Evolutionary conservation across 208 protist genomes (phyloP), one percentile per base, ranked within the genome.

Genomic region (Trypanosoma brucei): DNA sequence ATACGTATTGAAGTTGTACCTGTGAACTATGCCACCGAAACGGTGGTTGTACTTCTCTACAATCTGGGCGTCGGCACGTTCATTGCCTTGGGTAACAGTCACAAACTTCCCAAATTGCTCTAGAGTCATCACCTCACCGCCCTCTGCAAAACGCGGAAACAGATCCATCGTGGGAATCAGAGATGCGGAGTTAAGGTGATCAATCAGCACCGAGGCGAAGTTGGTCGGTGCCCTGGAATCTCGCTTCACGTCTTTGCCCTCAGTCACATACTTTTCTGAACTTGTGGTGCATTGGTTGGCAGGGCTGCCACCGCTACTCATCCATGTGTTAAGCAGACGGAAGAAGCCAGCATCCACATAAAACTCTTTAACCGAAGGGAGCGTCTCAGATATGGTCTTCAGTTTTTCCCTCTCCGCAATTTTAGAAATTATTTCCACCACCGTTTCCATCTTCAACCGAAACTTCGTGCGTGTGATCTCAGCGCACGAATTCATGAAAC

Each of bases 1-100:
- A 75, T 92, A 91, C 48, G 78, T 83, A 58, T 70, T 78, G 62
- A 95, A 95, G 77, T 94, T 94, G 72, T 89, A 94, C 55, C 81
- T 81, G 70, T 92, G 84, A 72, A 94, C 73, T 39, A 73, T 75
- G 38, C 84, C 84, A 55, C 88, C 88, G 53, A 91, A 94, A 67
- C 88, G 85, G 66, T 84, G 91, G 76, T 86, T 94, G 62, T 72
- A 88, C 72, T 94, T 94, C 51, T 94, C 88, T 14, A 76, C 65
- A 22, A 89, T 65, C 60, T 92, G 84, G 51, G 74, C 72, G 52
- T 94, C 85, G 40, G 83, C 91, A 45, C 83, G 56, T 14, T 92
- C 84, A 44, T 77, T 65, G 44, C 68, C 62, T 72, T 94, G 88
- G 35, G 73, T 80, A 48, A 88, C 83, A 30, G 83, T 75, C 52